Percentiles rank a stretch among this genome's conserved stretches.
Conservation (phyloP, 306 rosid genomes). For the Fragaria ananassa region DNA sequence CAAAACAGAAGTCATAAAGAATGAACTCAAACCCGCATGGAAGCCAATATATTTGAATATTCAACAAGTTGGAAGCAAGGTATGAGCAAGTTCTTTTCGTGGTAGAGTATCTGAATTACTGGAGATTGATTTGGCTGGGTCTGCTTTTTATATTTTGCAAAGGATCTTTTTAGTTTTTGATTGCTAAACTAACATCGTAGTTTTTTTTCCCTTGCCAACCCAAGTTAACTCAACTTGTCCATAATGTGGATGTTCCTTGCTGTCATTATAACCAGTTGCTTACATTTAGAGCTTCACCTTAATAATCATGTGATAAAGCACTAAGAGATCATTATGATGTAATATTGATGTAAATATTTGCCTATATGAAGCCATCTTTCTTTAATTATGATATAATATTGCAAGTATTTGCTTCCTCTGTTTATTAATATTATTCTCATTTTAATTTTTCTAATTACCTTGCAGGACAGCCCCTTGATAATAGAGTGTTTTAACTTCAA, state of each 20-base stretch:
- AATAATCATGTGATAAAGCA: background rate
- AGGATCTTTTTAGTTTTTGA: slow-evolving; percentile 21
- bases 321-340: background rate
- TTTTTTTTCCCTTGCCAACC: background rate
- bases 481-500: slow-evolving; percentile 91
- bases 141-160: background rate
- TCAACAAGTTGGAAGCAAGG: slow-evolving; percentile 99
- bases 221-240: slow-evolving; percentile 6
- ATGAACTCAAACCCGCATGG: slow-evolving; percentile 83
- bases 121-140: slow-evolving; percentile 2
- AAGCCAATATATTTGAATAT: slow-evolving; percentile 78
- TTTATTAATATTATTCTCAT: slow-evolving; percentile 26
- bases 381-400: slow-evolving; percentile 6
- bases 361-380: background rate
- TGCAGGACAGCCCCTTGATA: slow-evolving; percentile 80
- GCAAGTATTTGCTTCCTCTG: slow-evolving; percentile 21
- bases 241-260: slow-evolving; percentile 14
- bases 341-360: slow-evolving; percentile 20
- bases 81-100: slow-evolving; percentile 18
- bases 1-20: slow-evolving; percentile 91
- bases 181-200: slow-evolving; percentile 3
- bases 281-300: slow-evolving; percentile 14
- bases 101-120: background rate
- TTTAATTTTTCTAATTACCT: slow-evolving; percentile 32
- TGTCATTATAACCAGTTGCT: slow-evolving; percentile 9